A percentile compares a stretch with the other conserved stretches of the same genome.
Conservation (phyloP, 2,329 filamentous ascomycete genomes). For the Fusarium clavum region DNA sequence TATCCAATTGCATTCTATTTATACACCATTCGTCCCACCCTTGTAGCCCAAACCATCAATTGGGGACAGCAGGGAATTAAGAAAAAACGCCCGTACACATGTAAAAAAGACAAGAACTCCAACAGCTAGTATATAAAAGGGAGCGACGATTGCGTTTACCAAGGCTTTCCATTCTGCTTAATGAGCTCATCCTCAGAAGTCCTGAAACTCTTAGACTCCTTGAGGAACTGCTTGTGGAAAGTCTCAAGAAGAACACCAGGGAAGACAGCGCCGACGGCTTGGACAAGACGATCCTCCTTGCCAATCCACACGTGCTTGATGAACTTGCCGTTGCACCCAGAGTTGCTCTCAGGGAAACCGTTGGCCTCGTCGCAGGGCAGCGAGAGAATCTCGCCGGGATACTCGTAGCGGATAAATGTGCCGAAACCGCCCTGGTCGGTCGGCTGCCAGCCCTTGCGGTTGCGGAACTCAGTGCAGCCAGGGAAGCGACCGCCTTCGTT, state of each 20-base stretch:
- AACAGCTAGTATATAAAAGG: not conserved
- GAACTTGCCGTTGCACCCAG: constrained; percentile 55
- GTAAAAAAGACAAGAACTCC: constrained; percentile 13
- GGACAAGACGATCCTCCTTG: constrained; percentile 55
- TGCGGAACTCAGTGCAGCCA: constrained; percentile 54
- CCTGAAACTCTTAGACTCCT: constrained; percentile 39
- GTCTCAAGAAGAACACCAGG: constrained; percentile 52
- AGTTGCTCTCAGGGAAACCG: constrained; percentile 54
- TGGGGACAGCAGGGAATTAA: not conserved
- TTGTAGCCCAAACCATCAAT: not conserved
- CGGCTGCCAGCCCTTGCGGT: constrained; percentile 51
- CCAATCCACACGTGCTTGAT: constrained; percentile 59
- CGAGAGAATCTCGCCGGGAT: constrained; percentile 53
- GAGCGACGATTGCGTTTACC: not conserved
- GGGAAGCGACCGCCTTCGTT: constrained; percentile 53
- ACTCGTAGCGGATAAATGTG: constrained; percentile 57
- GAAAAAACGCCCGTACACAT: constrained; percentile 9
- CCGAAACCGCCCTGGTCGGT: constrained; percentile 60
- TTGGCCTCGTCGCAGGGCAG: constrained; percentile 58
- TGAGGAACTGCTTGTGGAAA: constrained; percentile 53
- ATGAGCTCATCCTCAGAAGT: constrained; percentile 27
- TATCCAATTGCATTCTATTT: constrained; percentile 20
- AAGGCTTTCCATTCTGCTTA: constrained; percentile 12
- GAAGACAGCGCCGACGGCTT: constrained; percentile 53
- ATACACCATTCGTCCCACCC: constrained; percentile 4